These are phyloP conservation scores for Diaporthe eres DNA, from an alignment of 2,329 filamentous ascomycete species.

Conservation along the genomic window DNA sequence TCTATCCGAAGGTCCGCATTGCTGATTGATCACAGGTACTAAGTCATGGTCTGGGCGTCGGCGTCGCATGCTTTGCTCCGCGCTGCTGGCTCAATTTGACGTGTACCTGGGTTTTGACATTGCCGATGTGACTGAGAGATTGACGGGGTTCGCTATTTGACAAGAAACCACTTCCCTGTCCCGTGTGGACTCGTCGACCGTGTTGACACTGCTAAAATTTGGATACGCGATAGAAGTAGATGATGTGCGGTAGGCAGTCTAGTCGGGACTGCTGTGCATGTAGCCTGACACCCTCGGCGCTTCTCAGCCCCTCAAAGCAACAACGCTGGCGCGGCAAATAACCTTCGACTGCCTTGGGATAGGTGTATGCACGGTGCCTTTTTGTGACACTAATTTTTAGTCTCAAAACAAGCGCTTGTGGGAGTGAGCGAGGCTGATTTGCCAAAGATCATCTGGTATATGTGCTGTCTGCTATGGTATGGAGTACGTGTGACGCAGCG, in stretches of 20 bases:
- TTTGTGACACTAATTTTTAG: background rate
- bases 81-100: background rate
- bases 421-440: background rate
- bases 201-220: background rate
- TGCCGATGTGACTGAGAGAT: constrained; percentile 4
- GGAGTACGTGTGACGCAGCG: background rate
- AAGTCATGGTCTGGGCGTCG: background rate
- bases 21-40: background rate
- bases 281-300: background rate
- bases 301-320: constrained; percentile 7
- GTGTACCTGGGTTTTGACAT: background rate
- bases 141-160: background rate
- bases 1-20: background rate
- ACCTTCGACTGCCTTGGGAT: background rate
- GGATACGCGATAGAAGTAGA: background rate
- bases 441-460: background rate
- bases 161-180: constrained; percentile 6
- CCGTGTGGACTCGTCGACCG: background rate
- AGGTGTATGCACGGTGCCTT: background rate
- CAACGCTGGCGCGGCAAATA: constrained; percentile 3
- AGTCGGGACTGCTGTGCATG: background rate
- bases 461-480: background rate
- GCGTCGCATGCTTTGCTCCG: background rate
- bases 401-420: constrained; percentile 9
- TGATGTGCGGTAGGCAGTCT: background rate